A percentile compares a stretch with the other conserved stretches of the same genome.
Conservation (phyloP, 1,284 basidiomycete species). For the Pseudozyma pruni region DNA sequence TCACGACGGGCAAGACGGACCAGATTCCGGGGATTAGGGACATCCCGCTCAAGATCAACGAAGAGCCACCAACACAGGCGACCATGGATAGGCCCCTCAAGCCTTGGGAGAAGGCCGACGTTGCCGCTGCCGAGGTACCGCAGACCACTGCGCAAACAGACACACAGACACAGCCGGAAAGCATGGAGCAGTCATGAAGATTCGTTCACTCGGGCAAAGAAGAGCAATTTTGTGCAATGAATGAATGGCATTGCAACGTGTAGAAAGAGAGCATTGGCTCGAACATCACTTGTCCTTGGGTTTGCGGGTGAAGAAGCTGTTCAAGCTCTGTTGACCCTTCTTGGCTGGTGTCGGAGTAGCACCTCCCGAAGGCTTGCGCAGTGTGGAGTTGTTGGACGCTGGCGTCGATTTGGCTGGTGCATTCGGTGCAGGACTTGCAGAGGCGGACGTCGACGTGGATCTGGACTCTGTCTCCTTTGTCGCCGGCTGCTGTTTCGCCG, state of each 20-base stretch:
- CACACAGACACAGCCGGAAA: conserved; percentile 2
- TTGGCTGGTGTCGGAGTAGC: conserved; percentile 29
- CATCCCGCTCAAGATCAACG: conserved; percentile 65
- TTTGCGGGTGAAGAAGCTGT: conserved; percentile 53
- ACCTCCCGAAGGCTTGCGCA: conserved; percentile 18
- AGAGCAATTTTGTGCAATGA: neutral
- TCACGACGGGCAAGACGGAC: conserved; percentile 63
- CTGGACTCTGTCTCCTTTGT: conserved; percentile 7
- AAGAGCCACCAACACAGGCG: conserved; percentile 49
- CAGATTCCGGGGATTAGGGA: conserved; percentile 63
- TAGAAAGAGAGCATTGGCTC: no score
- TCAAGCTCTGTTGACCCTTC: conserved; percentile 55
- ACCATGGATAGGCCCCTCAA: conserved; percentile 51
- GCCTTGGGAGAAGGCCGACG: conserved; percentile 57
- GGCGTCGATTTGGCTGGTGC: conserved; percentile 25
- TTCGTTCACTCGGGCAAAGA: no score
- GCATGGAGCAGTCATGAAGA: conserved; percentile 1
- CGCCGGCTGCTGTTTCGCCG: conserved; percentile 6
- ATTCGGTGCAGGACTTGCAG: conserved; percentile 27
- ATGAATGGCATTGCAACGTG: no score
- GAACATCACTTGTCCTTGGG: conserved; percentile 23
- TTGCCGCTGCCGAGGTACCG: no score
- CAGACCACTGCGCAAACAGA: conserved; percentile 5
- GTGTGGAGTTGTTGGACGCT: conserved; percentile 18
- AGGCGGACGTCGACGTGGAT: conserved; percentile 25